Evolutionary conservation across 768 basidiomycete species (phyloP), one percentile per base, ranked within the genome.

Genomic region (Leucocoprinus leucothites): DNA sequence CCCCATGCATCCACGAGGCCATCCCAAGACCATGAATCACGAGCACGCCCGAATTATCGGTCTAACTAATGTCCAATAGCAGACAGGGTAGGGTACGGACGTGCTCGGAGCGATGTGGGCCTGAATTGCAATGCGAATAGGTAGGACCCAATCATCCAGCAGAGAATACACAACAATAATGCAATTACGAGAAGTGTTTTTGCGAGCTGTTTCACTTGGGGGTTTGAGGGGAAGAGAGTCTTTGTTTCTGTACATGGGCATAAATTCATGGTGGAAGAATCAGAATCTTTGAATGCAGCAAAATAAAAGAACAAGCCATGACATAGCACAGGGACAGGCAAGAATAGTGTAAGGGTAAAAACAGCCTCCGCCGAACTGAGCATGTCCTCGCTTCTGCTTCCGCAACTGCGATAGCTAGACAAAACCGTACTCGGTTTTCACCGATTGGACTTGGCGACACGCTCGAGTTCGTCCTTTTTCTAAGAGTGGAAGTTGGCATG

Each of bases 401-500:
- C 31, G 11, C 31, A 31, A 31, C 31, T 5, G 6, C 31, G 31
- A 31, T 5, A 5, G 31, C 11, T 5, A 31, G 6, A 11, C 31
- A 11, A 31, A 31, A 31, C 11, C 5, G 6, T 5, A 5, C 31
- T 31, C 31, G 31, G 5, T 13, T 38, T 87, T 92, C 85, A 99
- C 85, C 96, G 92, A 82, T 99, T 99, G 76, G 94, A 97, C 81
- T 98, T 98, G 80, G 97, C 97, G 56, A 99, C 97, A 82, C 96
- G 95, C 82, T 99, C 96, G 62, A 99, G 86, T 76, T 99, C 96
- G 75, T 98, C 95, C 81, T 95, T 97, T 91, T 95, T 95, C 93
- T 91, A 68, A 65, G 57, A 34, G 11, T 42, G 56, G 3, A 53
- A 45, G 31, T 35, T 40, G 66, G 38, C 40, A 49, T 24, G 54